phyloP scores from a whole-genome alignment of 768 basidiomycete genomes.

The Mycena alexandri region DNA sequence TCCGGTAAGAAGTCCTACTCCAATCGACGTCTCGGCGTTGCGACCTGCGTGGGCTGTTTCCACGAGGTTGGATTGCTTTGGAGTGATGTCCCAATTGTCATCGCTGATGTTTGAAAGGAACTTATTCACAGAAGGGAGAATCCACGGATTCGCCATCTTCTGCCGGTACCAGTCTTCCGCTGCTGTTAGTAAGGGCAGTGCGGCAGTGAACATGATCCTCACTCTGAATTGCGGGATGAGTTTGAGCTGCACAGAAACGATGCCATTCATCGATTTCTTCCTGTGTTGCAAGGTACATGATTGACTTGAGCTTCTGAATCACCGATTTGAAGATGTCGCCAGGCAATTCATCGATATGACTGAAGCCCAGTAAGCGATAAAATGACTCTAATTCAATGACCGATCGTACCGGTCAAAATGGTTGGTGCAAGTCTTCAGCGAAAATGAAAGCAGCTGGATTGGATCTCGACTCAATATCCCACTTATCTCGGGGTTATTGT shows the following conservation, averaged over 20 bases:
- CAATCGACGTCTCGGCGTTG: conserved; percentile 30
- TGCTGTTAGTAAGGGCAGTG: no score
- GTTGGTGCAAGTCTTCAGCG: neutral
- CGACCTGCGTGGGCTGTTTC: neutral
- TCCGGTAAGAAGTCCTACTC: conserved; percentile 22
- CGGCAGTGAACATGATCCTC: neutral
- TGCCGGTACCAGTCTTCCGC: conserved; percentile 39
- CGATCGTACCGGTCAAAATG: neutral
- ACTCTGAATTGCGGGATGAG: neutral
- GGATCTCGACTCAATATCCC: neutral
- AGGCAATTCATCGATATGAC: conserved; percentile 29
- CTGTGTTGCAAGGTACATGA: conserved; percentile 23
- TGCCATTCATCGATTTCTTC: conserved; percentile 39
- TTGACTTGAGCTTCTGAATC: conserved; percentile 35
- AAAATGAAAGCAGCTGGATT: neutral
- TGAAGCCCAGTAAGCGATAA: no score
- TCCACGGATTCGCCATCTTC: conserved; percentile 36
- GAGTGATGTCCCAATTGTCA: conserved; percentile 33
- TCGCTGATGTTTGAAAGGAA: conserved; percentile 34
- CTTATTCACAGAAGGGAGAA: conserved; percentile 35
- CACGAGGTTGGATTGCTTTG: conserved; percentile 36
- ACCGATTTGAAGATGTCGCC: conserved; percentile 15
- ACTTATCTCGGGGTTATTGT: neutral
- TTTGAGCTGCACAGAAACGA: conserved; percentile 26
- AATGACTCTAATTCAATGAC: no score